Conservation (phyloP, 106 monocot genomes). For the Agapanthus africanus region DNA sequence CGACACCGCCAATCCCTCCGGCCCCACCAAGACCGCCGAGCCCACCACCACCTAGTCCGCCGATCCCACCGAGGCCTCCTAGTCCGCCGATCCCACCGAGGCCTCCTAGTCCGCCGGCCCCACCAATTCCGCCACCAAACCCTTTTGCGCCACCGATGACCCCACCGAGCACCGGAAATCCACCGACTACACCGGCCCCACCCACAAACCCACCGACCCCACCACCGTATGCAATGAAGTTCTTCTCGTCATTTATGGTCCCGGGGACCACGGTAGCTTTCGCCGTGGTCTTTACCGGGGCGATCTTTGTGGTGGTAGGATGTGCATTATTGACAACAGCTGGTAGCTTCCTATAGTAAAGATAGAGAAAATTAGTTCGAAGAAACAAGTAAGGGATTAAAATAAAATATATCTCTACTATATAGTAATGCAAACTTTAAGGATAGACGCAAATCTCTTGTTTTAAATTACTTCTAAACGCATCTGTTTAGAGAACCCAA, state of each 20-base stretch:
- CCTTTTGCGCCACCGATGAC: slow-evolving; percentile 8
- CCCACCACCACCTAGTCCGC: not conserved
- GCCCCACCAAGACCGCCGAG: not conserved
- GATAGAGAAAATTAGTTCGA: no score
- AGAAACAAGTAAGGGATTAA: no score
- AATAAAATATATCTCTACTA: no score
- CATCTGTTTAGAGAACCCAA: no score
- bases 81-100: not conserved
- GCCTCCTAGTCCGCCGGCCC: not conserved
- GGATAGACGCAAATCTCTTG: no score
- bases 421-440: no score
- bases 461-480: no score
- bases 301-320: no score
- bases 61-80: not conserved
- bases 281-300: no score
- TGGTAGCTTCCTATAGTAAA: no score
- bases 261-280: no score
- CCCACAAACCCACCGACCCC: slow-evolving; percentile 8
- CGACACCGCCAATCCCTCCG: not conserved
- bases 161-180: slow-evolving; percentile 5
- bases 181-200: not conserved
- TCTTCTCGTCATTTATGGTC: not conserved
- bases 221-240: slow-evolving; percentile 4
- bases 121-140: not conserved
- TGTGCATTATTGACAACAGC: no score